Evolutionary conservation across 805 yeast species (phyloP), one percentile per base, ranked within the genome.

Genomic region (Wickerhamiella hasegawae): DNA sequence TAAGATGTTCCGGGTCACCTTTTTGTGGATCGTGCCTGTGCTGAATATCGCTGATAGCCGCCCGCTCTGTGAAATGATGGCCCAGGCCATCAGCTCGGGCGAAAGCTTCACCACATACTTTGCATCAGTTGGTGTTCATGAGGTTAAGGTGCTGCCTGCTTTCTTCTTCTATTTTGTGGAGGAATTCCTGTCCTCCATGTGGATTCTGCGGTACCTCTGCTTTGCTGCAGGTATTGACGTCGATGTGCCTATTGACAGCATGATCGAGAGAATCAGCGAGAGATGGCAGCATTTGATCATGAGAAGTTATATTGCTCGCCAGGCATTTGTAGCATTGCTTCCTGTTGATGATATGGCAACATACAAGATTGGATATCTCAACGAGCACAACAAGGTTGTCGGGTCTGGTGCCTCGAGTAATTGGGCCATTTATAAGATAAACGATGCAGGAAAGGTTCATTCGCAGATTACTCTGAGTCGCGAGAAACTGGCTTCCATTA

Each of bases 241-340:
- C n/a, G 49, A 51, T 17, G 50, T 54, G 11, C 43, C 49, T 11
- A 42, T 49, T 2, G 49, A 47, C 32, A 45, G 49, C 19, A 32
- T 42, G 15, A 40, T 46, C 24, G 42, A 35, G 12, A 33, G 46
- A 2, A 45, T 53, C 9, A 20, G 33, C 12, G 39, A 40, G 25
- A 48, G 47, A 18, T 56, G 60, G 49, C 44, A 44, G 21, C 47
- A 44, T n/a, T 35, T 51, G 19, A 33, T 43, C 24, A 43, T 31
- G 57, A 60, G 33, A 53, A 64, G 34, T 47, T 50, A 36, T 63
- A 59, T 47, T 44, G 66, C 27, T 11, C 59, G 37, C 60, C 69
- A 51, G 69, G 73, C 58, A 74, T 76, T 49, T 32, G 33, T 40
- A 25, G 33, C 39, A 12, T 23, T 44, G 24, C 50, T 69, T 35